A percentile compares a stretch with the other conserved stretches of the same genome.
Evolutionary conservation across 352 stramenopile genomes (phyloP).

Genomic region (Phytopythium mirpurense): DNA sequence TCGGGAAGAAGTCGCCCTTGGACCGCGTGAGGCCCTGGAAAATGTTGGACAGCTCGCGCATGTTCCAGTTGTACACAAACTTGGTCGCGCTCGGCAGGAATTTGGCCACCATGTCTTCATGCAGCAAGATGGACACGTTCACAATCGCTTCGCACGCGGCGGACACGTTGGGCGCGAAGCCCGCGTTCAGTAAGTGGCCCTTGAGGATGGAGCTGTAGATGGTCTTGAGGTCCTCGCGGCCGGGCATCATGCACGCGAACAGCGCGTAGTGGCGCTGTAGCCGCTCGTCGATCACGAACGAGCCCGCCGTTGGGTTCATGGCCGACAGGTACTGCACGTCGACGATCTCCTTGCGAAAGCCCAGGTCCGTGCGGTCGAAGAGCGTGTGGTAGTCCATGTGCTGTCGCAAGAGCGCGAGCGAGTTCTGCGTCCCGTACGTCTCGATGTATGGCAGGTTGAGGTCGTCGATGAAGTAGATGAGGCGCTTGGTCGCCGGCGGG

Average conservation of each 20-base stretch:
- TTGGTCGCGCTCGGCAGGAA: conserved; percentile 96
- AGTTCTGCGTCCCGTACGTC: conserved; percentile 96
- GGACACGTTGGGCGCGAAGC: conserved; percentile 53
- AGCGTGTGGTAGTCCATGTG: conserved; percentile 96
- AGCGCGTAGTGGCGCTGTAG: conserved; percentile 94
- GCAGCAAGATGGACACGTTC: conserved; percentile 87
- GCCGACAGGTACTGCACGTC: conserved; percentile 96
- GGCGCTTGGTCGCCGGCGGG: conserved; percentile 92
- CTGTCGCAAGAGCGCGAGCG: conserved; percentile 92
- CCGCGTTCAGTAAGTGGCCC: conserved; percentile 89
- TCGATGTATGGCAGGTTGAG: conserved; percentile 97
- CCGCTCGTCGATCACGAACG: conserved; percentile 96
- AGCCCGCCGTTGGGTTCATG: conserved; percentile 96
- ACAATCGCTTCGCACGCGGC: conserved; percentile 85
- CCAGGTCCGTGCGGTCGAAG: conserved; percentile 93
- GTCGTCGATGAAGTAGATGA: conserved; percentile 97
- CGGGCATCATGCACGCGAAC: conserved; percentile 95
- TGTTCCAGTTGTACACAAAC: conserved; percentile 99
- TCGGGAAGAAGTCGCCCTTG: conserved; percentile 91
- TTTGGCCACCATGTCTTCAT: conserved; percentile 91
- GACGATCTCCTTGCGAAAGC: conserved; percentile 96
- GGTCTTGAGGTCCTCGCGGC: conserved; percentile 91
- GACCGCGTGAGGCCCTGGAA: conserved; percentile 93
- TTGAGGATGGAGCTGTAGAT: conserved; percentile 96
- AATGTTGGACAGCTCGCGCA: conserved; percentile 95